Conservation (phyloP, 2,329 filamentous ascomycete species). For the Alternaria brassicicola region DNA sequence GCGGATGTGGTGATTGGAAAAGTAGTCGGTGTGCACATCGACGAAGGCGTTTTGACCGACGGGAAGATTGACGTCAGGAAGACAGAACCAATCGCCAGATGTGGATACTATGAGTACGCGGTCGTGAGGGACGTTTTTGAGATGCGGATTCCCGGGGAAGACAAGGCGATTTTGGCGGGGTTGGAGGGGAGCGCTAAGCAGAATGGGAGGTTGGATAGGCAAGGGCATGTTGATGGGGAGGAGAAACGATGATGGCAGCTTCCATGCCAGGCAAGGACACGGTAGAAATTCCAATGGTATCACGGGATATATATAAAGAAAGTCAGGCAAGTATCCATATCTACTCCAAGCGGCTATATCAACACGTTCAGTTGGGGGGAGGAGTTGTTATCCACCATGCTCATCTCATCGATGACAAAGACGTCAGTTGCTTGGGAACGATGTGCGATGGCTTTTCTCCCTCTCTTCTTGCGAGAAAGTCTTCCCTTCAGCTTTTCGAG, state of each 20-base stretch:
- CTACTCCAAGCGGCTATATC: too few relatives aligned
- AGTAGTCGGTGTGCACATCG: constrained; percentile 64
- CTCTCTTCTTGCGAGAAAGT: too few relatives aligned
- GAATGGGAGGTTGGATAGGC: constrained; percentile 22
- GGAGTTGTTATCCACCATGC: too few relatives aligned
- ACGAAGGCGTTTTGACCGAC: constrained; percentile 60
- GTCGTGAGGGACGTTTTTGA: constrained; percentile 64
- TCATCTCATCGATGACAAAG: too few relatives aligned
- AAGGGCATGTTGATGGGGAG: background rate
- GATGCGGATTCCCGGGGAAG: constrained; percentile 59
- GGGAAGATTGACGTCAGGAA: constrained; percentile 63
- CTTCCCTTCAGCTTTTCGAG: too few relatives aligned
- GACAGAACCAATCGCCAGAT: constrained; percentile 65
- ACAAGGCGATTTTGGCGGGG: constrained; percentile 30
- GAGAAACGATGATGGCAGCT: background rate
- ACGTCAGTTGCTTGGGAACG: too few relatives aligned
- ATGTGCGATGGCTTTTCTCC: too few relatives aligned
- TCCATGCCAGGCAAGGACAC: background rate
- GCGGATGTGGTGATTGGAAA: constrained; percentile 64
- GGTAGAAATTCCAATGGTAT: background rate
- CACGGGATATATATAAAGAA: background rate
- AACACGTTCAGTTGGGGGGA: too few relatives aligned
- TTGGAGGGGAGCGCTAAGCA: constrained; percentile 39
- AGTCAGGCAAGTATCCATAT: too few relatives aligned
- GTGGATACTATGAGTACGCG: constrained; percentile 66